Percentiles rank a stretch among this genome's conserved stretches.
Conservation (phyloP, 1,139 yeast genomes). For the Citeromyces hawaiiensis region DNA sequence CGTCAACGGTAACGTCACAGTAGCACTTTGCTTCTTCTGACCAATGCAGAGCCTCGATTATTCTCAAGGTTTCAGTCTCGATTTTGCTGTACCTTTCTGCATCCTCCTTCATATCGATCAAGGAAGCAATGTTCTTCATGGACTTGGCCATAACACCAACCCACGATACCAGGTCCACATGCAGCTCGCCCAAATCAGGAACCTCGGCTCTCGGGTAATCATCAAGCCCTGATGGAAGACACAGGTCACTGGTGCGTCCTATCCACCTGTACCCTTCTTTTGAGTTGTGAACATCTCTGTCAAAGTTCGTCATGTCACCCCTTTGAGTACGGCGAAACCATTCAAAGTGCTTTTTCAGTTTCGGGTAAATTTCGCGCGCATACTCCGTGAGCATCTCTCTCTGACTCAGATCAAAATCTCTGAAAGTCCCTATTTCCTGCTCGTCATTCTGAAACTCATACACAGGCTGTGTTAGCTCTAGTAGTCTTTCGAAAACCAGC, state of each 20-base stretch:
- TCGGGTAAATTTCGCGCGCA: constrained; percentile 61
- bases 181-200: constrained; percentile 81
- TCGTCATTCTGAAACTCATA: constrained; percentile 13
- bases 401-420: constrained; percentile 40
- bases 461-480: constrained; percentile 23
- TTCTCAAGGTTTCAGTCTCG: constrained; percentile 42
- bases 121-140: constrained; percentile 58
- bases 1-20: constrained; percentile 77
- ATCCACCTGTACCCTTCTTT: constrained; percentile 75
- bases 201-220: constrained; percentile 84
- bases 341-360: constrained; percentile 62
- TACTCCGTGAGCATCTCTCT: constrained; percentile 52
- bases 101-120: constrained; percentile 50
- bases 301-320: constrained; percentile 67
- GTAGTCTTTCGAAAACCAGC: constrained; percentile 59
- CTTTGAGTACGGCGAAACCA: constrained; percentile 78
- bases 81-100: constrained; percentile 33
- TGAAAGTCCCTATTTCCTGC: constrained; percentile 18
- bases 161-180: constrained; percentile 88
- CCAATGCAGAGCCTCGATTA: constrained; percentile 76
- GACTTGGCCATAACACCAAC: constrained; percentile 84
- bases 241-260: constrained; percentile 76
- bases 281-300: constrained; percentile 29
- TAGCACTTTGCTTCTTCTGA: constrained; percentile 48
- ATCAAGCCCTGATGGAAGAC: constrained; percentile 88